phyloP scores from a whole-genome alignment of 208 protist genomes.

The Trypanosoma melophagium region DNA sequence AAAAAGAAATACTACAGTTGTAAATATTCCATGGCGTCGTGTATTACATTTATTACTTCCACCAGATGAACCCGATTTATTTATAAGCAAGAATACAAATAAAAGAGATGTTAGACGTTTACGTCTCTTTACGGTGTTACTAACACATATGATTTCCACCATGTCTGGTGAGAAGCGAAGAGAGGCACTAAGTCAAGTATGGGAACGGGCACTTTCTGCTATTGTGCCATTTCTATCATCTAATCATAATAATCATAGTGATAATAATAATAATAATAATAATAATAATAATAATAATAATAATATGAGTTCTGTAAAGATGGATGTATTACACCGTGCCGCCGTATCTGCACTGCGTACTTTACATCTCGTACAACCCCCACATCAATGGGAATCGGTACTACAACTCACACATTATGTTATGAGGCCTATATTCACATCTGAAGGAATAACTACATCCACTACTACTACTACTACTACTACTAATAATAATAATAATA shows the following conservation, averaged over 20 bases:
- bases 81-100: neutral
- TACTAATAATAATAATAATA: neutral
- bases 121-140: constrained; percentile 12
- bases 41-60: constrained; percentile 15
- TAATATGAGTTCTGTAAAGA: neutral
- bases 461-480: neutral
- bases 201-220: constrained; percentile 10
- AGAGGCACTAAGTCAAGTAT: constrained; percentile 17
- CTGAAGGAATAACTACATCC: neutral
- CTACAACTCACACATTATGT: constrained; percentile 17
- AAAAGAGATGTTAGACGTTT: neutral
- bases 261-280: neutral
- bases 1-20: neutral
- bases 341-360: constrained; percentile 6
- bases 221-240: constrained; percentile 1
- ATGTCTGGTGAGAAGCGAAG: neutral
- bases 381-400: constrained; percentile 25
- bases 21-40: constrained; percentile 28
- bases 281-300: neutral
- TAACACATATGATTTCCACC: constrained; percentile 3
- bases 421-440: neutral
- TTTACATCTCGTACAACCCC: constrained; percentile 17
- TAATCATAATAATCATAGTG: neutral
- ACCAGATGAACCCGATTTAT: neutral
- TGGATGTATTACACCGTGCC: neutral